These are phyloP conservation scores for Phytophthora pistaciae DNA, from an alignment of 352 stramenopile genomes.

Conservation along the genomic window DNA sequence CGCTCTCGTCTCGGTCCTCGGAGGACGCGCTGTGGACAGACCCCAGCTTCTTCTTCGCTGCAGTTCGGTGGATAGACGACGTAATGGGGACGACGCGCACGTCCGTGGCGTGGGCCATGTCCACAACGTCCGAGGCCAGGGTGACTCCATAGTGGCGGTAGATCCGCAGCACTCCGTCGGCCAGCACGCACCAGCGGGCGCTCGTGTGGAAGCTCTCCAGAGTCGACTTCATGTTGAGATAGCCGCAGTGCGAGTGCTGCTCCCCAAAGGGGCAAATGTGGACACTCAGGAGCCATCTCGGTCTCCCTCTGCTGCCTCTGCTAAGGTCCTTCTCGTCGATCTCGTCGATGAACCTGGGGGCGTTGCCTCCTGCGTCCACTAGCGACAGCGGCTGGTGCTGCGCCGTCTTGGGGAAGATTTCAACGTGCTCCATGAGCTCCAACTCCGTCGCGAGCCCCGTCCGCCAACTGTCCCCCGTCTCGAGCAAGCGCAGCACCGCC, in stretches of 20 bases:
- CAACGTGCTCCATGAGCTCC: constrained; percentile 48
- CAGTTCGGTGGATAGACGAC: constrained; percentile 7
- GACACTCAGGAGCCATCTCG: constrained; percentile 46
- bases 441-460: constrained; percentile 51
- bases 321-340: constrained; percentile 9
- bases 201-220: constrained; percentile 70
- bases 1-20: constrained; percentile 1
- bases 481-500: constrained; percentile 54
- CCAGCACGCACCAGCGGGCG: constrained; percentile 77
- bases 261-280: constrained; percentile 59
- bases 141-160: constrained; percentile 84
- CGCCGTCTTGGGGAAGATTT: constrained; percentile 71
- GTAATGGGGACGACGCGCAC: constrained; percentile 35
- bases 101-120: constrained; percentile 60
- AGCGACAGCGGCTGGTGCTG: constrained; percentile 59
- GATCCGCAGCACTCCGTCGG: constrained; percentile 65
- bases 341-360: constrained; percentile 19
- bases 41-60: constrained; percentile 1
- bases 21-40: background rate
- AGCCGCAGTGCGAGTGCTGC: constrained; percentile 66
- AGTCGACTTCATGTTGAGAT: constrained; percentile 72
- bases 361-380: constrained; percentile 33
- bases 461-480: constrained; percentile 57
- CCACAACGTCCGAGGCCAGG: constrained; percentile 63
- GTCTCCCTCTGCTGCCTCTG: constrained; percentile 10